A percentile compares a stretch with the other conserved stretches of the same genome.
phyloP scores from a whole-genome alignment of 805 yeast genomes.

The Starmera caribaea region DNA sequence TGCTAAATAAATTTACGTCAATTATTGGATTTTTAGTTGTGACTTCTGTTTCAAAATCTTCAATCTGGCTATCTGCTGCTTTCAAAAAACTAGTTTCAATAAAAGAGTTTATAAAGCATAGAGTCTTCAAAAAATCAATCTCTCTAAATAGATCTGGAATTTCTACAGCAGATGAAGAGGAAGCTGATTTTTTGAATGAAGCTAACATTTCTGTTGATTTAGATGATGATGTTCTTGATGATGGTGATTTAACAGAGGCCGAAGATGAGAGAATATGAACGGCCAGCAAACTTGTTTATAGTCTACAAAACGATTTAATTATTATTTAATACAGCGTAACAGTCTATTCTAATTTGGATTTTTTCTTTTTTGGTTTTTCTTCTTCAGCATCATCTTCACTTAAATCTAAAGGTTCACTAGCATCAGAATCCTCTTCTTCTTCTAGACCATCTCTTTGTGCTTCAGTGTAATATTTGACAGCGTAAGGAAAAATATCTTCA shows the following conservation, averaged over 20 bases:
- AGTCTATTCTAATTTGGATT: neutral
- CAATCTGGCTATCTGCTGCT: slow-evolving; percentile 11
- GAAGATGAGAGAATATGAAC: slow-evolving; percentile 11
- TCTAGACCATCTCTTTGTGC: slow-evolving; percentile 55
- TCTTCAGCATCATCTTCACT: slow-evolving; percentile 18
- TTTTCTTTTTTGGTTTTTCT: neutral
- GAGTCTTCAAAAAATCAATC: slow-evolving; percentile 9
- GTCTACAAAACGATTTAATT: no score
- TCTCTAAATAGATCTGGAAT: slow-evolving; percentile 7
- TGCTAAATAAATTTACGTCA: slow-evolving; percentile 37
- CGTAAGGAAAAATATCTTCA: slow-evolving; percentile 80
- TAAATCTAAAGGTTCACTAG: slow-evolving; percentile 42
- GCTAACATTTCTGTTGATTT: slow-evolving; percentile 9
- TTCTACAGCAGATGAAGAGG: slow-evolving; percentile 7
- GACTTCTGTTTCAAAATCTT: slow-evolving; percentile 12
- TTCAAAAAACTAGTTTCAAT: slow-evolving; percentile 12
- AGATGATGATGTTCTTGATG: slow-evolving; percentile 16
- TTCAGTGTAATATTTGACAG: slow-evolving; percentile 72
- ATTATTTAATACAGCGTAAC: no score
- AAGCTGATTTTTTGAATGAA: slow-evolving; percentile 12
- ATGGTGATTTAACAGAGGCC: slow-evolving; percentile 21
- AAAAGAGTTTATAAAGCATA: slow-evolving; percentile 7
- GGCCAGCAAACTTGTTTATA: no score
- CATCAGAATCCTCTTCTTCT: slow-evolving; percentile 43
- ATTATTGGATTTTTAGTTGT: slow-evolving; percentile 24